These are phyloP conservation scores for Diaporthe citriasiana DNA, from an alignment of 2,329 filamentous ascomycete species.

Conservation along the genomic window DNA sequence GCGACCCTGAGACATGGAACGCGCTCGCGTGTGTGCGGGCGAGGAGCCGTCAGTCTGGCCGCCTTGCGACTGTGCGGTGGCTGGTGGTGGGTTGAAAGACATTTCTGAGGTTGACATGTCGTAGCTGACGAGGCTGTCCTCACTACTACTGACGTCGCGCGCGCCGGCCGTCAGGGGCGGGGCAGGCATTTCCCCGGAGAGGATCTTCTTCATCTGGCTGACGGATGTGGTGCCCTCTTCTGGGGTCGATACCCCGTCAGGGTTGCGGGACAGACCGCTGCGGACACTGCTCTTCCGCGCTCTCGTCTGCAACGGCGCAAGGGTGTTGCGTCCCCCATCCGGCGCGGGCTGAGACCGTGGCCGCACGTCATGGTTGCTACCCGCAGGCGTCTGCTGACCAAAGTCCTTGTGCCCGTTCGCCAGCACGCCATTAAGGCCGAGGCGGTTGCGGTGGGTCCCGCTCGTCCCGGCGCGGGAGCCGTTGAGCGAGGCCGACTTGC, in stretches of 20 bases:
- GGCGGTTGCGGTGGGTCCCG: constrained; percentile 65
- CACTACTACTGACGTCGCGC: constrained; percentile 63
- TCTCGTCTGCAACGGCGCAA: constrained; percentile 55
- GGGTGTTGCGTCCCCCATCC: constrained; percentile 46
- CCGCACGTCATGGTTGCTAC: constrained; percentile 65
- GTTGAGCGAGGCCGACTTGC: constrained; percentile 80
- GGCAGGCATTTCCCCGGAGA: constrained; percentile 64
- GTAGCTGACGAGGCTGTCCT: constrained; percentile 80
- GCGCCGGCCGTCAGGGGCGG: constrained; percentile 59
- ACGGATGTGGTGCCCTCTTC: constrained; percentile 65
- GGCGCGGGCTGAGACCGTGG: constrained; percentile 60
- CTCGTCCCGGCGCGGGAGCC: constrained; percentile 79
- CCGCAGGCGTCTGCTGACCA: constrained; percentile 59
- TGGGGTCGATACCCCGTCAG: constrained; percentile 53
- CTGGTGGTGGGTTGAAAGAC: constrained; percentile 66
- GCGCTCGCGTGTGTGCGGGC: constrained; percentile 42
- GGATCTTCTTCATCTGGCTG: constrained; percentile 73
- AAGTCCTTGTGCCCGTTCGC: constrained; percentile 53
- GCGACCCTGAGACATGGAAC: constrained; percentile 48
- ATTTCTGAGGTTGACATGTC: constrained; percentile 77
- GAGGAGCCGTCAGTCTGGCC: constrained; percentile 50
- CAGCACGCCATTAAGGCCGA: constrained; percentile 69
- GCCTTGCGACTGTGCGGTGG: constrained; percentile 50
- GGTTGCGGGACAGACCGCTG: constrained; percentile 63
- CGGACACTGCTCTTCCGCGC: constrained; percentile 68